phyloP scores from a whole-genome alignment of 345 rosid genomes.

The Excoecaria cochinchinensis region DNA sequence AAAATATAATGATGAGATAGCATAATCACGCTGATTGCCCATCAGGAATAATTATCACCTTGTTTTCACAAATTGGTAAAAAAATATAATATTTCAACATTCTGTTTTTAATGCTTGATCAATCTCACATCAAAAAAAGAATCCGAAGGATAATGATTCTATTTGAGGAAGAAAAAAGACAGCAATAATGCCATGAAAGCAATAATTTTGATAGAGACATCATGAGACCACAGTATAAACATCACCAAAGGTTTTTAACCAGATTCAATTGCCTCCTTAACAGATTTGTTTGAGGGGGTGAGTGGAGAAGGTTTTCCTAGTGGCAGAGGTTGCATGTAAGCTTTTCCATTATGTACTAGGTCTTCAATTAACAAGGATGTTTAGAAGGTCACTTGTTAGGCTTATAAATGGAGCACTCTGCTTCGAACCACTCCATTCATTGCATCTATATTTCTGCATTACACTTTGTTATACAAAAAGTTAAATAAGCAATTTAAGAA shows the following conservation, averaged over 20 bases:
- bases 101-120: neutral
- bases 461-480: neutral
- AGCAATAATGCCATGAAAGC: neutral
- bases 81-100: neutral
- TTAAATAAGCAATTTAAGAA: neutral
- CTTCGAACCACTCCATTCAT: neutral
- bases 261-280: neutral
- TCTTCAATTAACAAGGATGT: conserved; percentile 7
- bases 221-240: neutral
- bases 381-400: neutral
- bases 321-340: neutral
- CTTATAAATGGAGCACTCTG: neutral
- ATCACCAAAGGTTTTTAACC: neutral
- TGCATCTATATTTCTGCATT: neutral
- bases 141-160: neutral
- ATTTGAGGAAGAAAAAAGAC: neutral
- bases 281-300: neutral
- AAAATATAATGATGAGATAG: neutral
- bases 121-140: neutral
- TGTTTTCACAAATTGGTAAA: neutral
- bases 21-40: neutral
- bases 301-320: neutral
- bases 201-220: conserved; percentile 3
- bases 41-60: neutral
- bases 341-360: neutral